Percentiles rank a stretch among this genome's conserved stretches.
phyloP scores from a whole-genome alignment of 1,284 basidiomycete genomes.

The Sphagnurus paluster region DNA sequence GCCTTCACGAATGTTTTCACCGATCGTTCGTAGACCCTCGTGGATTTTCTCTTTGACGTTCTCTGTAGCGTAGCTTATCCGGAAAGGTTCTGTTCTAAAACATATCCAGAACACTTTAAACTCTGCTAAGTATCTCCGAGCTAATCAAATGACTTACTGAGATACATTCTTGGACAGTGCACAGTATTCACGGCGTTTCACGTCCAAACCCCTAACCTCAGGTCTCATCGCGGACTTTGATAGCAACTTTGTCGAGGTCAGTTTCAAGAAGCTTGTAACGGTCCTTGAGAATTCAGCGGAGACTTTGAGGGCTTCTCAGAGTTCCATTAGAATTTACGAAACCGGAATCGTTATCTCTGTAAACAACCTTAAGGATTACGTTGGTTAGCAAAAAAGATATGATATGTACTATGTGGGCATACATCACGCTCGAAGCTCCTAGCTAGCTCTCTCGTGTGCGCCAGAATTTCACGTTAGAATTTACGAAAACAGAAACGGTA shows the following conservation, averaged over 20 bases:
- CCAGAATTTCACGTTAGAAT: conserved; percentile 65
- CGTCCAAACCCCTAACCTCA: conserved; percentile 97
- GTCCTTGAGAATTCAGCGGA: conserved; percentile 94
- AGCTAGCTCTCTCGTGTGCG: conserved; percentile 90
- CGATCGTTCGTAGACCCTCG: conserved; percentile 81
- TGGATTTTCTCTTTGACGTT: conserved; percentile 90
- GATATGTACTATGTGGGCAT: conserved; percentile 26
- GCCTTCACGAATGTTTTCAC: conserved; percentile 76
- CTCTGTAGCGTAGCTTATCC: conserved; percentile 91
- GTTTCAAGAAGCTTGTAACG: conserved; percentile 95
- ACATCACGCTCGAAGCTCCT: conserved; percentile 90
- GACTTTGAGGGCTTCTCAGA: conserved; percentile 88
- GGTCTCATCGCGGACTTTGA: conserved; percentile 87
- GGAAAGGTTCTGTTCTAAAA: conserved; percentile 89
- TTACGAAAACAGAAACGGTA: conserved; percentile 98
- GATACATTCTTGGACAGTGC: conserved; percentile 91
- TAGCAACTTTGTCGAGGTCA: conserved; percentile 94
- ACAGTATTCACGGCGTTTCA: conserved; percentile 98
- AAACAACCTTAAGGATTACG: conserved; percentile 74
- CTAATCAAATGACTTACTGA: conserved; percentile 55
- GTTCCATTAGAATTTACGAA: conserved; percentile 83
- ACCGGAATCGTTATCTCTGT: conserved; percentile 98
- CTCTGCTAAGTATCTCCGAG: background rate
- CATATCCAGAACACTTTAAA: conserved; percentile 53
- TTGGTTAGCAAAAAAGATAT: conserved; percentile 1